These are phyloP conservation scores for Fusarium sp. DNA, from an alignment of 2,329 filamentous ascomycete species.

Conservation along the genomic window DNA sequence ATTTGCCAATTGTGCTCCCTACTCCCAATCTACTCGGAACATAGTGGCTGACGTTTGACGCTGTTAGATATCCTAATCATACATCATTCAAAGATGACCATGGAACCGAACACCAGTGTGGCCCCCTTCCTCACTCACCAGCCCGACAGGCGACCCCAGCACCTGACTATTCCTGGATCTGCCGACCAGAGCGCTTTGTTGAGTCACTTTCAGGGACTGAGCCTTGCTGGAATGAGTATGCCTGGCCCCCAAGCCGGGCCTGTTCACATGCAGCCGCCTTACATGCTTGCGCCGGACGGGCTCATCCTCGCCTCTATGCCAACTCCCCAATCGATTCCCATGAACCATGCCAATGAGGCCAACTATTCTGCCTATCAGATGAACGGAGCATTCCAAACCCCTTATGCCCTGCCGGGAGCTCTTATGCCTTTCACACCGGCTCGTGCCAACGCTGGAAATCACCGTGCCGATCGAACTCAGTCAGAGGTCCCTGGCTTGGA, in stretches of 20 bases:
- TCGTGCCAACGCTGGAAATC: slow-evolving; percentile 60
- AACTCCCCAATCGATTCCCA: slow-evolving; percentile 52
- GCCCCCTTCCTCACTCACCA: slow-evolving; percentile 52
- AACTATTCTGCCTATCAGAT: slow-evolving; percentile 53
- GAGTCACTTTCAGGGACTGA: slow-evolving; percentile 56
- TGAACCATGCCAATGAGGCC: slow-evolving; percentile 54
- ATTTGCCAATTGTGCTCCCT: neutral
- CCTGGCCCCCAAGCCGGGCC: slow-evolving; percentile 49
- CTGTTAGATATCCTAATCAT: slow-evolving; percentile 51
- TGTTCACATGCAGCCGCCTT: slow-evolving; percentile 54
- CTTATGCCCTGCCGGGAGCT: slow-evolving; percentile 55
- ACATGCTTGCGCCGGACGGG: slow-evolving; percentile 57
- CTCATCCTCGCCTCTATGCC: slow-evolving; percentile 56
- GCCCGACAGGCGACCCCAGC: slow-evolving; percentile 50
- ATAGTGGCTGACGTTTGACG: neutral
- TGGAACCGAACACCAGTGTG: slow-evolving; percentile 55
- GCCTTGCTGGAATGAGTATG: slow-evolving; percentile 55
- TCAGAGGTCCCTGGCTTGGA: slow-evolving; percentile 72
- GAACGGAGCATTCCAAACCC: slow-evolving; percentile 53
- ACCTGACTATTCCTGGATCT: slow-evolving; percentile 49
- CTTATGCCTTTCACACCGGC: slow-evolving; percentile 67
- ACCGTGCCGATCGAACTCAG: slow-evolving; percentile 62
- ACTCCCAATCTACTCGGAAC: neutral
- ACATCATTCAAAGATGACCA: slow-evolving; percentile 52
- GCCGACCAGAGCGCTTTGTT: slow-evolving; percentile 52